These are phyloP conservation scores for Poteriospumella lacustris DNA, from an alignment of 108 stramenopile species.

Conservation along the genomic window DNA sequence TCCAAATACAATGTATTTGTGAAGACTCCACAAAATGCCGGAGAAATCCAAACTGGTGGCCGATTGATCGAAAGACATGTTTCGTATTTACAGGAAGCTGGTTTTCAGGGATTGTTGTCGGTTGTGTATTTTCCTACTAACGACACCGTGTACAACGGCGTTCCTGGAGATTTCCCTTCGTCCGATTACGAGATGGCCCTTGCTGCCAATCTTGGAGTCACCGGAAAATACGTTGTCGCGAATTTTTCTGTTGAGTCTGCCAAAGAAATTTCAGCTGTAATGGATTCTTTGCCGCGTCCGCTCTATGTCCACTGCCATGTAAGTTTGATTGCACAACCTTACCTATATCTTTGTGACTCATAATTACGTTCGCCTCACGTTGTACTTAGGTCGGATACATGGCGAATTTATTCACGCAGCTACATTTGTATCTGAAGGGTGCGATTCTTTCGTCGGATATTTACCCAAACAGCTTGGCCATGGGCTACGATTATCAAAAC, in stretches of 20 bases:
- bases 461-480: not conserved
- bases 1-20: not conserved
- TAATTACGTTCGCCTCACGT: not conserved
- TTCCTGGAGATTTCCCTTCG: not conserved
- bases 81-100: not conserved
- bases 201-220: not conserved
- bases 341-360: no score
- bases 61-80: not conserved
- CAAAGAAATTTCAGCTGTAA: constrained; percentile 3
- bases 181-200: not conserved
- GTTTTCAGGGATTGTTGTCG: not conserved
- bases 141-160: constrained; percentile 1
- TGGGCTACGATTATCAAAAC: constrained; percentile 4
- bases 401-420: constrained; percentile 11
- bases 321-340: no score
- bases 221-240: not conserved
- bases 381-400: constrained; percentile 9
- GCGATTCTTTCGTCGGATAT: not conserved
- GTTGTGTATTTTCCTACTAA: not conserved
- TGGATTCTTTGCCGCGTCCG: not conserved
- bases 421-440: constrained; percentile 18
- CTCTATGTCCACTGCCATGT: constrained; percentile 29
- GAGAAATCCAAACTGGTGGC: constrained; percentile 2
- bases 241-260: constrained; percentile 13
- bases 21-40: not conserved